phyloP scores from a whole-genome alignment of 768 basidiomycete genomes.

The Leccinum disarticulatum region DNA sequence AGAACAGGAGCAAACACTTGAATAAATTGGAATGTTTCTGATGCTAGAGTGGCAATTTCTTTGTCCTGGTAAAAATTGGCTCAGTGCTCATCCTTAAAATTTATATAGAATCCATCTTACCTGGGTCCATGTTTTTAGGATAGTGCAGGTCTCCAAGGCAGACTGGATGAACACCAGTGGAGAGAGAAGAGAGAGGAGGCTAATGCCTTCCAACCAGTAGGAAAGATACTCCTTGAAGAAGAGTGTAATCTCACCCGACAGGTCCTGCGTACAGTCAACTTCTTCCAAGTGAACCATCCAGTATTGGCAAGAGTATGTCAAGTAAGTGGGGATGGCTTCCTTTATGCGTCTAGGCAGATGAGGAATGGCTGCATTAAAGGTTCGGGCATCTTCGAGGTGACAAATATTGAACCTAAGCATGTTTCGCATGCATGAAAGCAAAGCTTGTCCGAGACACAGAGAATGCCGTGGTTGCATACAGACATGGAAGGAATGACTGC shows the following conservation, averaged over 20 bases:
- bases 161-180: background rate
- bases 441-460: background rate
- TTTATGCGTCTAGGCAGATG: background rate
- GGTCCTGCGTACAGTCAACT: background rate
- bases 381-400: background rate
- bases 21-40: slow-evolving; percentile 3
- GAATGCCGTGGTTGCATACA: background rate
- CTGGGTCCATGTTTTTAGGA: background rate
- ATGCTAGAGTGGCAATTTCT: slow-evolving; percentile 1
- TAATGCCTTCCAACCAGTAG: background rate
- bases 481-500: background rate
- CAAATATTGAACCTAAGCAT: background rate
- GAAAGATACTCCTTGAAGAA: background rate
- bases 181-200: background rate
- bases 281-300: background rate
- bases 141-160: background rate
- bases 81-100: background rate
- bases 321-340: background rate
- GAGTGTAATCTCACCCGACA: background rate
- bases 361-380: background rate
- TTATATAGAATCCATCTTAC: background rate
- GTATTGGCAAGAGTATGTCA: background rate
- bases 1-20: slow-evolving; percentile 3
- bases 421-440: background rate
- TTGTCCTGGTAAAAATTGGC: background rate